These are phyloP conservation scores for Fusarium palustre DNA, from an alignment of 2,329 filamentous ascomycete species.

Conservation along the genomic window DNA sequence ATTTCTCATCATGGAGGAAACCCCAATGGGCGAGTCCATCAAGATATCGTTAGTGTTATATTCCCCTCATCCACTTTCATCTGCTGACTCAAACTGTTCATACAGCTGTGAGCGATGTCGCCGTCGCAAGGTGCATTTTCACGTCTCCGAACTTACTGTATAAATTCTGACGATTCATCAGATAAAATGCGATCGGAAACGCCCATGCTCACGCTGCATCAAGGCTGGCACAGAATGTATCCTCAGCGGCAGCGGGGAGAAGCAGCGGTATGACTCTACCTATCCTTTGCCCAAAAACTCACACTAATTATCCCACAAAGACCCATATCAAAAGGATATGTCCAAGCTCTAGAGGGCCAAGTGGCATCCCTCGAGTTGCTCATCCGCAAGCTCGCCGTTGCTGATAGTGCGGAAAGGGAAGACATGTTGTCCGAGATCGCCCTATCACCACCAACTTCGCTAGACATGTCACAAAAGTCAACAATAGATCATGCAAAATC, in stretches of 20 bases:
- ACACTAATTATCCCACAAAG: constrained; percentile 44
- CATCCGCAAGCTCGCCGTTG: constrained; percentile 58
- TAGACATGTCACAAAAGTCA: constrained; percentile 27
- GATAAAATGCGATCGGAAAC: constrained; percentile 65
- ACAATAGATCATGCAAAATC: constrained; percentile 39
- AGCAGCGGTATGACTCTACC: constrained; percentile 52
- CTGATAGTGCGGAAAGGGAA: constrained; percentile 54
- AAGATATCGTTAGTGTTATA: constrained; percentile 52
- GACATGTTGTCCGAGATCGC: constrained; percentile 56
- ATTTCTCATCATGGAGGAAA: constrained; percentile 48
- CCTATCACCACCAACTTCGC: constrained; percentile 41
- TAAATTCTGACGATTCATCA: constrained; percentile 44
- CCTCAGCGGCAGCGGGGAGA: constrained; percentile 57
- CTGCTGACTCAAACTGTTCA: constrained; percentile 16
- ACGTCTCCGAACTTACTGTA: background rate
- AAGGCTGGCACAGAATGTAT: constrained; percentile 56
- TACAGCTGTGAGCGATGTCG: constrained; percentile 58
- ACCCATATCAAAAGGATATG: constrained; percentile 59
- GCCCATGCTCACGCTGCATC: constrained; percentile 63
- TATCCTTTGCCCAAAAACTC: background rate
- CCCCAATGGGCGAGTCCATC: constrained; percentile 52
- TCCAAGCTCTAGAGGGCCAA: constrained; percentile 61
- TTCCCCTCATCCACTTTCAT: constrained; percentile 23
- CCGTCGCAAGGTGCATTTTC: constrained; percentile 54
- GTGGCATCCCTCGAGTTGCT: constrained; percentile 60